Evolutionary conservation across 257 asterid species (phyloP).

Genomic region (Scutellaria minor): DNA sequence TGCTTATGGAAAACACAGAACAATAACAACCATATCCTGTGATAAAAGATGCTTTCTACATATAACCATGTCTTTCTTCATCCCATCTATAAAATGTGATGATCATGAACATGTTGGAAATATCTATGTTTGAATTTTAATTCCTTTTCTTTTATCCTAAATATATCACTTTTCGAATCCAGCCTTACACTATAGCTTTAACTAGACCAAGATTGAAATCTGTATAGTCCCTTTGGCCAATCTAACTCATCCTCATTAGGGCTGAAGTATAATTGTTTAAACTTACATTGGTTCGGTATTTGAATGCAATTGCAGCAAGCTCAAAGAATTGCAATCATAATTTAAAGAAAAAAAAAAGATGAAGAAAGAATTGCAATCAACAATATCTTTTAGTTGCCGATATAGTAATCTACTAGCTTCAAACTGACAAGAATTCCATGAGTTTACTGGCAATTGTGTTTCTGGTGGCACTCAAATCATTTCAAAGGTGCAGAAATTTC

Average conservation of each 20-base stretch:
- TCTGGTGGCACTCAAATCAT: too few relatives aligned
- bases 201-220: neutral
- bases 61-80: neutral
- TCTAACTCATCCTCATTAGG: neutral
- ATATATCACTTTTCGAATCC: neutral
- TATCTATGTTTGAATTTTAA: too few relatives aligned
- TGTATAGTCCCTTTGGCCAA: neutral
- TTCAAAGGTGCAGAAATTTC: neutral
- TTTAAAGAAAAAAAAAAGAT: too few relatives aligned
- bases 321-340: neutral
- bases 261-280: conserved; percentile 15
- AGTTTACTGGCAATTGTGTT: neutral
- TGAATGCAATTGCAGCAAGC: conserved; percentile 14
- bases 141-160: neutral
- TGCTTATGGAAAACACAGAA: too few relatives aligned
- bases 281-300: neutral
- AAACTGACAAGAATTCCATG: neutral
- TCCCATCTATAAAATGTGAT: conserved; percentile 12
- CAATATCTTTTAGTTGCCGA: conserved; percentile 1
- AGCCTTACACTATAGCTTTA: neutral
- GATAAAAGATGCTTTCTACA: too few relatives aligned
- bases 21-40: too few relatives aligned
- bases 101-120: conserved; percentile 5
- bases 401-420: neutral
- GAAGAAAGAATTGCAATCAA: neutral